Percentiles rank a stretch among this genome's conserved stretches.
Conservation (phyloP, 225 moss, liverwort and hornwort species). For the Physcomitrellopsis africana region DNA sequence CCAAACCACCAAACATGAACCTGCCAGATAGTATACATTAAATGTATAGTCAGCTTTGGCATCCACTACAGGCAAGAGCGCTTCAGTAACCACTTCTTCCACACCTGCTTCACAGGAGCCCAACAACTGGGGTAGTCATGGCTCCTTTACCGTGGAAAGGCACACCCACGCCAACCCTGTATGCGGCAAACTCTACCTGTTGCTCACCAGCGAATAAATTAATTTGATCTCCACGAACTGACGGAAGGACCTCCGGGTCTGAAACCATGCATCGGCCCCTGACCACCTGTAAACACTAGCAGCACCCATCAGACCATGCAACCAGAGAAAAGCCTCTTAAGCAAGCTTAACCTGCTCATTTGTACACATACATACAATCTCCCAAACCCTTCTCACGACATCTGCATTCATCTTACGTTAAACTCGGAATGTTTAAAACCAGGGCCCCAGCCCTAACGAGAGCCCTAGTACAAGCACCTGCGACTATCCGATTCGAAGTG, state of each 20-base stretch:
- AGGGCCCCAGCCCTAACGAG: background rate
- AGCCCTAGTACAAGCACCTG: background rate
- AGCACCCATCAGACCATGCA: background rate
- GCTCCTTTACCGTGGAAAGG: conserved; percentile 23
- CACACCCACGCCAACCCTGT: conserved; percentile 43
- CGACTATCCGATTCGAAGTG: background rate
- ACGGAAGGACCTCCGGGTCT: conserved; percentile 80
- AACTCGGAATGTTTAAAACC: background rate
- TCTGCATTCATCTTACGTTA: background rate
- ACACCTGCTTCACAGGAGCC: conserved; percentile 15
- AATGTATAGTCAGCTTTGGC: conserved; percentile 29
- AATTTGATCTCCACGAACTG: conserved; percentile 83
- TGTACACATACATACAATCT: background rate
- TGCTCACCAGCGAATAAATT: conserved; percentile 41
- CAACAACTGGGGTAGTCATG: conserved; percentile 4
- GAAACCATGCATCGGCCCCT: conserved; percentile 70
- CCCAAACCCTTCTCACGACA: conserved; percentile 5
- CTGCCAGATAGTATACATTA: conserved; percentile 47
- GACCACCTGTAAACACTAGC: conserved; percentile 57
- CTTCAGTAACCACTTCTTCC: background rate
- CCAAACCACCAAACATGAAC: conserved; percentile 40
- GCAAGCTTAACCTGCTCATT: background rate
- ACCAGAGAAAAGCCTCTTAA: background rate
- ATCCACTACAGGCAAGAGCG: background rate
- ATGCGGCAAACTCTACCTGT: conserved; percentile 46